phyloP scores from a whole-genome alignment of 2,329 filamentous ascomycete species.

The Cercospora beticola region DNA sequence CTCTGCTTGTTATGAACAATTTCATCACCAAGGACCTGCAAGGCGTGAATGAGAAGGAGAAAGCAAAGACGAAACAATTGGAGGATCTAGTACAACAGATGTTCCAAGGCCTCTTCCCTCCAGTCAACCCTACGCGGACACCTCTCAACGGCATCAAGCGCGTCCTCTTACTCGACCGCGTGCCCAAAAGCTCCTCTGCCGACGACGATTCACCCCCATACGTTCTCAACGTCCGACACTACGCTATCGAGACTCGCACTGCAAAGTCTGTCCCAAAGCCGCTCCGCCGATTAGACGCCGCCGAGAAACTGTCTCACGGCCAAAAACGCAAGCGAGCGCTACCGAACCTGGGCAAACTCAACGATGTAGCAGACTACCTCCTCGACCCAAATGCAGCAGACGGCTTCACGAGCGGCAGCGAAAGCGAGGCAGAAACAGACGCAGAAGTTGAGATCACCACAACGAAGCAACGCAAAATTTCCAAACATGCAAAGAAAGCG shows the following conservation, averaged over 20 bases:
- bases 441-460: conserved; percentile 84
- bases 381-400: conserved; percentile 72
- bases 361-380: conserved; percentile 93
- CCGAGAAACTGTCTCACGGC: conserved; percentile 70
- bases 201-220: conserved; percentile 51
- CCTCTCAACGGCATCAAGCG: conserved; percentile 89
- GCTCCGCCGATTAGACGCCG: conserved; percentile 78
- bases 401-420: conserved; percentile 89
- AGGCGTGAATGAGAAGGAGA: conserved; percentile 43
- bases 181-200: conserved; percentile 45
- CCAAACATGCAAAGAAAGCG: conserved; percentile 47
- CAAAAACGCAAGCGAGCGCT: conserved; percentile 52
- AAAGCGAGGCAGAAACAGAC: conserved; percentile 90
- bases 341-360: conserved; percentile 84
- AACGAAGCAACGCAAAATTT: conserved; percentile 60
- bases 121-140: conserved; percentile 87
- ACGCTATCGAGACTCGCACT: conserved; percentile 87
- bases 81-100: conserved; percentile 89
- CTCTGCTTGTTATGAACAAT: conserved; percentile 98
- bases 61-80: conserved; percentile 73
- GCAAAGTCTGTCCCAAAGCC: conserved; percentile 77
- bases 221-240: conserved; percentile 85
- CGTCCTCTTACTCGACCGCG: conserved; percentile 85
- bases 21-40: conserved; percentile 63
- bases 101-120: conserved; percentile 94